phyloP scores from a whole-genome alignment of 1,284 basidiomycete species.

The Moesziomyces sp. region DNA sequence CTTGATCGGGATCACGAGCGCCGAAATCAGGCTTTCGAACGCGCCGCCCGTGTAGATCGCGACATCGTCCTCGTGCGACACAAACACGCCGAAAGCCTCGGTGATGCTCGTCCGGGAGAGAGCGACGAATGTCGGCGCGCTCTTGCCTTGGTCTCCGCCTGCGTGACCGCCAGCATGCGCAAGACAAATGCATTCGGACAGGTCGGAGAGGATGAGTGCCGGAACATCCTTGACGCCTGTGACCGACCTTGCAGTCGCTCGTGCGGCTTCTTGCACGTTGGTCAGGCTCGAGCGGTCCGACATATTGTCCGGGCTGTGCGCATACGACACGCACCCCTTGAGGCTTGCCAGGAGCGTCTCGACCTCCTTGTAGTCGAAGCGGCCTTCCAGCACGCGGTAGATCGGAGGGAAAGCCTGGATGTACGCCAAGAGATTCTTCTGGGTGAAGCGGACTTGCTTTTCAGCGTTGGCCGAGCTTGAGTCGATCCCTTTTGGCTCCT shows the following conservation, averaged over 20 bases:
- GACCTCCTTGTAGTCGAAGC: slow-evolving; percentile 72
- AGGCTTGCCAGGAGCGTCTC: slow-evolving; percentile 79
- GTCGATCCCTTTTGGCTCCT: not conserved
- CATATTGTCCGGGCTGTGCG: slow-evolving; percentile 83
- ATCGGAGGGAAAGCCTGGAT: slow-evolving; percentile 75
- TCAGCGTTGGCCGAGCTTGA: slow-evolving; percentile 3
- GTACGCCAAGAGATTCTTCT: slow-evolving; percentile 84
- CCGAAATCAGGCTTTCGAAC: slow-evolving; percentile 80
- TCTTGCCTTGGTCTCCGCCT: slow-evolving; percentile 2
- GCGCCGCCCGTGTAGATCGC: slow-evolving; percentile 84
- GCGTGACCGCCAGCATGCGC: slow-evolving; percentile 73
- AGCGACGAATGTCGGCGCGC: slow-evolving; percentile 85
- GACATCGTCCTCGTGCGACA: slow-evolving; percentile 68
- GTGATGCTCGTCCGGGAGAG: slow-evolving; percentile 88
- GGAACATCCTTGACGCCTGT: slow-evolving; percentile 73
- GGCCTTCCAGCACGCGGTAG: slow-evolving; percentile 52
- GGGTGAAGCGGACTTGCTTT: slow-evolving; percentile 75
- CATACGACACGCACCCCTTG: slow-evolving; percentile 83
- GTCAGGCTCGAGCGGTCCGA: slow-evolving; percentile 85
- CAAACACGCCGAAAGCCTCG: slow-evolving; percentile 76
- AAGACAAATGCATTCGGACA: slow-evolving; percentile 85
- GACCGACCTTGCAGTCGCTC: slow-evolving; percentile 77
- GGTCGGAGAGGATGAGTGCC: slow-evolving; percentile 80
- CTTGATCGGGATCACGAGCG: slow-evolving; percentile 79
- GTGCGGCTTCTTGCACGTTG: slow-evolving; percentile 79